A percentile compares a stretch with the other conserved stretches of the same genome.
phyloP scores from a whole-genome alignment of 2,329 filamentous ascomycete species.

The Pseudogymnoascus sp. region DNA sequence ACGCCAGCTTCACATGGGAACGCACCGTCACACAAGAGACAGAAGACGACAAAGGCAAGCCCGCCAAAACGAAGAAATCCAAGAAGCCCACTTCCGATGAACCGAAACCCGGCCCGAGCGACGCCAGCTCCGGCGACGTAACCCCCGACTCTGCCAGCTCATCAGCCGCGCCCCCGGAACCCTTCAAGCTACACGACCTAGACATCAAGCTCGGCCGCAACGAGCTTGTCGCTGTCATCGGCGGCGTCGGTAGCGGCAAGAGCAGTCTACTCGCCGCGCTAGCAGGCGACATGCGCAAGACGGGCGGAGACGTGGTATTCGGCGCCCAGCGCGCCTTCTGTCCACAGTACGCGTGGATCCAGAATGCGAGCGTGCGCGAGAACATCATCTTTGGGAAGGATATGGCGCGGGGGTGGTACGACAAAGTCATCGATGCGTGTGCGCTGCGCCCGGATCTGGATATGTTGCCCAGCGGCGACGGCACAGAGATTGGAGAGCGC shows the following conservation, averaged over 20 bases:
- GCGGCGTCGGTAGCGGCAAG: slow-evolving; percentile 83
- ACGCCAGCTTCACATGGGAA: slow-evolving; percentile 87
- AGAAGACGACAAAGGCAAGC: slow-evolving; percentile 41
- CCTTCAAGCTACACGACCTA: slow-evolving; percentile 65
- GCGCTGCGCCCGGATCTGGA: slow-evolving; percentile 79
- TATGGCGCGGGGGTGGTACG: slow-evolving; percentile 66
- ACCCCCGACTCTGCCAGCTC: slow-evolving; percentile 48
- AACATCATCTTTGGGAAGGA: slow-evolving; percentile 89
- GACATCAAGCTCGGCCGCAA: slow-evolving; percentile 62
- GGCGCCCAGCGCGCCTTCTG: slow-evolving; percentile 83
- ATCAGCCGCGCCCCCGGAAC: slow-evolving; percentile 46
- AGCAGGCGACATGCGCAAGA: slow-evolving; percentile 89
- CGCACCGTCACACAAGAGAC: slow-evolving; percentile 48
- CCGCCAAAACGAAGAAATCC: slow-evolving; percentile 33
- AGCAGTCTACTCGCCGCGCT: slow-evolving; percentile 80
- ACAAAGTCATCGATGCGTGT: slow-evolving; percentile 58
- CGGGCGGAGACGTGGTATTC: slow-evolving; percentile 62
- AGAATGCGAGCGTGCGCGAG: slow-evolving; percentile 77
- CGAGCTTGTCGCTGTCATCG: slow-evolving; percentile 79
- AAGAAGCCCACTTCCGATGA: neutral
- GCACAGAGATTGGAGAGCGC: slow-evolving; percentile 89
- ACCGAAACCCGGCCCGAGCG: slow-evolving; percentile 25
- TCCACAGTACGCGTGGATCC: slow-evolving; percentile 96
- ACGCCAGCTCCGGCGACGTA: slow-evolving; percentile 35
- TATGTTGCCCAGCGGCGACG: slow-evolving; percentile 83